Evolutionary conservation across 805 yeast species (phyloP), one percentile per base, ranked within the genome.

Genomic region (Kodamaea nitidulidarum): DNA sequence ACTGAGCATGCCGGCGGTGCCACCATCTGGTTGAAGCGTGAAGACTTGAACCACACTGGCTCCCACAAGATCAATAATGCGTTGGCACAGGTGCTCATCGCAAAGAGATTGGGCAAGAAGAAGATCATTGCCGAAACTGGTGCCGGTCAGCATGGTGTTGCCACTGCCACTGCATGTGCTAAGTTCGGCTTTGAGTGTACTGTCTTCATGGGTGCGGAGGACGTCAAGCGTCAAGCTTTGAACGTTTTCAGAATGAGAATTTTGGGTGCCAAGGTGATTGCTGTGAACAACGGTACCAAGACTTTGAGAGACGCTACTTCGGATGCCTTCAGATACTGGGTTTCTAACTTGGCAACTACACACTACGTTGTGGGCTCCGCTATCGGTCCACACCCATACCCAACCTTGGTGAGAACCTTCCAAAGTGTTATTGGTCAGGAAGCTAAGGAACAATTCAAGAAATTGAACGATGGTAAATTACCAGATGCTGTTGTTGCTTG

Each of bases 321-420:
- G 15, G 99, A 93, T 67, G 98, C 98, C 10, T 84, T 93, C 71
- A 76, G 98, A 61, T 78, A 64, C 63, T 93, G 99, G 99, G 97
- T 91, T 35, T 79, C 96, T 3, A 76, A 90, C 52, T 71, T 93
- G 48, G 71, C 80, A 48, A 70, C 85, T 27, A 93, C 98, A 6
- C 97, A 93, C 65, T 93, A 91, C 61, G 84, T 91, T 47, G 95
- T 93, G 38, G 99, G 99, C 38, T 88, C 97, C 2, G 98, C 98
- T 32, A 91, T 93, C 58, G 99, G 99, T 27, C 99, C 99, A 28
- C 98, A 93, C 63, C 99, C 99, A 35, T 93, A 88, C 71, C 99
- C 99, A 46, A 88, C 95, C 14, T 75, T 93, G 61, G 99, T 93
- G 24, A 84, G 98, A 70, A 91, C 98, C 12, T 90, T 93, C 88